Evolutionary conservation across 73 alveolate species (phyloP).

Genomic region (Effrenium voratum): DNA sequence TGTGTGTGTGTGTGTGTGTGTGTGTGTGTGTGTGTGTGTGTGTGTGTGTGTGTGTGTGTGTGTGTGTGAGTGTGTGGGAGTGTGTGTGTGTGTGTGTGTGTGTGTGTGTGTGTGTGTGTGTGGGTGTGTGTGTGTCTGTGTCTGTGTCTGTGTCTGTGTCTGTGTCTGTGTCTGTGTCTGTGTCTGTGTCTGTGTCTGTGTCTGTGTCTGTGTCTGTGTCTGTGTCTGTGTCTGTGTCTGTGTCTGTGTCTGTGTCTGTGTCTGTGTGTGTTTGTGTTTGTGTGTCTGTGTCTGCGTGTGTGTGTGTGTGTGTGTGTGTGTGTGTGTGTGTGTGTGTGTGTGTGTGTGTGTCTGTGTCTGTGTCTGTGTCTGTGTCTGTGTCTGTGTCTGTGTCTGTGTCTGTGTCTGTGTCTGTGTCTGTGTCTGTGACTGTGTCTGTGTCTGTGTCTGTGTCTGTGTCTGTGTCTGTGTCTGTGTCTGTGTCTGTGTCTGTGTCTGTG

Average conservation of each 20-base stretch:
- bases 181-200: background rate
- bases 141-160: background rate
- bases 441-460: background rate
- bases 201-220: background rate
- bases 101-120: too few relatives aligned
- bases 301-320: background rate
- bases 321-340: background rate
- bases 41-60: too few relatives aligned
- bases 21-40: too few relatives aligned
- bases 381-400: background rate
- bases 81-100: too few relatives aligned
- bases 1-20: too few relatives aligned
- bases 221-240: background rate
- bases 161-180: background rate
- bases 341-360: background rate
- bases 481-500: background rate
- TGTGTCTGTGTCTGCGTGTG: too few relatives aligned
- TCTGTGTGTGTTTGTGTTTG: too few relatives aligned
- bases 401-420: conserved; percentile 4
- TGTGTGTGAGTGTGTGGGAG: too few relatives aligned
- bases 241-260: background rate
- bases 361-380: background rate
- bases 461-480: background rate
- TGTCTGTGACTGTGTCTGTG: background rate
- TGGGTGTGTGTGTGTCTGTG: too few relatives aligned